Conservation (phyloP, 2,329 filamentous ascomycete species). For the Penicillium psychrosexuale region DNA sequence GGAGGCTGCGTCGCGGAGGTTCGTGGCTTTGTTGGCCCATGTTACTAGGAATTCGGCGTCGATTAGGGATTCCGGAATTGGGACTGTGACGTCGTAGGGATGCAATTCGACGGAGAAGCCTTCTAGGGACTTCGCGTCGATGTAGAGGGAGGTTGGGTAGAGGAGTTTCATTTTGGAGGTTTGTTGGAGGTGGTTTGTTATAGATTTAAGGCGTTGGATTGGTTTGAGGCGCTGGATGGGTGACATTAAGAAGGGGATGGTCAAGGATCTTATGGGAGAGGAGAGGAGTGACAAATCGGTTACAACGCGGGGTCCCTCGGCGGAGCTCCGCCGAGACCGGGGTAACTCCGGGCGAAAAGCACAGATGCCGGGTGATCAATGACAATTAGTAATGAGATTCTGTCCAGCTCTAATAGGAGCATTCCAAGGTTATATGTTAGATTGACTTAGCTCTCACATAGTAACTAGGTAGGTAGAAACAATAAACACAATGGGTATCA, state of each 20-base stretch:
- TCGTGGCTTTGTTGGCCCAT: constrained; percentile 58
- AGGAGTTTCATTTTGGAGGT: constrained; percentile 55
- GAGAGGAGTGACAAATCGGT: neutral
- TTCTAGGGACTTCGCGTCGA: constrained; percentile 55
- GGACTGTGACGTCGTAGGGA: constrained; percentile 57
- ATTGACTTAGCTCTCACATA: neutral
- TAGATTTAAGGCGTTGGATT: neutral
- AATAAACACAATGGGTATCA: constrained; percentile 1
- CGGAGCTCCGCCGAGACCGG: constrained; percentile 8
- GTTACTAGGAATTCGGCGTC: constrained; percentile 62
- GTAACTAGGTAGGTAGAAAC: neutral
- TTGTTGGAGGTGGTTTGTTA: neutral
- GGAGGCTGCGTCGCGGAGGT: constrained; percentile 57
- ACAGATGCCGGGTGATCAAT: neutral
- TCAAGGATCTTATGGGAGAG: neutral
- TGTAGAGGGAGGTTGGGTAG: constrained; percentile 61
- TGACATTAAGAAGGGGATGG: constrained; percentile 3
- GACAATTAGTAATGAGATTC: too few species aligned
- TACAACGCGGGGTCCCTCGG: constrained; percentile 3
- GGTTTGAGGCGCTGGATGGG: constrained; percentile 1
- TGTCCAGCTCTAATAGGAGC: too few species aligned
- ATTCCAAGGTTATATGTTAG: too few species aligned
- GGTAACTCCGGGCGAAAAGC: neutral
- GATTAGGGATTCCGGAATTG: constrained; percentile 56
- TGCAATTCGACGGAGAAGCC: constrained; percentile 59